These are phyloP conservation scores for Cucumis melo DNA, from an alignment of 306 rosid genomes.

Conservation along the genomic window DNA sequence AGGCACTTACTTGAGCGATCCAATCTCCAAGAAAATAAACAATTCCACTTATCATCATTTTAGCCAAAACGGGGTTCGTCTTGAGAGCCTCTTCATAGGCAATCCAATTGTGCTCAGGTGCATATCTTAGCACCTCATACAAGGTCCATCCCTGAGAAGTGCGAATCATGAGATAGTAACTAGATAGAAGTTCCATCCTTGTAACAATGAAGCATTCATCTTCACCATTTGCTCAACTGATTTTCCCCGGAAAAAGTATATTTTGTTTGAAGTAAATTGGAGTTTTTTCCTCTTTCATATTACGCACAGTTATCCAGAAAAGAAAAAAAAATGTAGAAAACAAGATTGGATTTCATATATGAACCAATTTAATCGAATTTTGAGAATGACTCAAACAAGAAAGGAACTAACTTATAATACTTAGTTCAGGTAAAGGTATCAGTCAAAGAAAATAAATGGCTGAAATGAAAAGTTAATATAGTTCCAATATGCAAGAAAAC, in stretches of 20 bases:
- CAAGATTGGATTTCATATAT: background rate
- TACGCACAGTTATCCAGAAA: background rate
- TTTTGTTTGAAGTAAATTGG: background rate
- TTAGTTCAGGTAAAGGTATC: background rate
- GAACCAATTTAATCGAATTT: background rate
- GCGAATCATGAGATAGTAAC: background rate
- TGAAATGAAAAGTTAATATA: background rate
- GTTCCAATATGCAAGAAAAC: constrained; percentile 11
- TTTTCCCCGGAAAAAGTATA: background rate
- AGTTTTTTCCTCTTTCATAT: background rate
- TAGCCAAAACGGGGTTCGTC: constrained; percentile 75
- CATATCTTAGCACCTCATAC: constrained; percentile 82
- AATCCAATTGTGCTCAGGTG: constrained; percentile 92
- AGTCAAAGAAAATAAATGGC: background rate
- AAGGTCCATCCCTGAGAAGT: constrained; percentile 83
- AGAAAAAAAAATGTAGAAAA: background rate
- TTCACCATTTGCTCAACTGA: background rate
- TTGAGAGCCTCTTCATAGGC: constrained; percentile 87
- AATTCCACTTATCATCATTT: constrained; percentile 84
- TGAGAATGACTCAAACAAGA: background rate
- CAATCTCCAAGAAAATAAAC: constrained; percentile 90
- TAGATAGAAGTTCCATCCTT: background rate
- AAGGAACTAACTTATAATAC: background rate
- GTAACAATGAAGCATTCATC: background rate
- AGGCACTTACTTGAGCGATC: constrained; percentile 70